A percentile compares a stretch with the other conserved stretches of the same genome.
Evolutionary conservation across 2,329 filamentous ascomycete species (phyloP).

Genomic region (Coleophoma cylindrospora): DNA sequence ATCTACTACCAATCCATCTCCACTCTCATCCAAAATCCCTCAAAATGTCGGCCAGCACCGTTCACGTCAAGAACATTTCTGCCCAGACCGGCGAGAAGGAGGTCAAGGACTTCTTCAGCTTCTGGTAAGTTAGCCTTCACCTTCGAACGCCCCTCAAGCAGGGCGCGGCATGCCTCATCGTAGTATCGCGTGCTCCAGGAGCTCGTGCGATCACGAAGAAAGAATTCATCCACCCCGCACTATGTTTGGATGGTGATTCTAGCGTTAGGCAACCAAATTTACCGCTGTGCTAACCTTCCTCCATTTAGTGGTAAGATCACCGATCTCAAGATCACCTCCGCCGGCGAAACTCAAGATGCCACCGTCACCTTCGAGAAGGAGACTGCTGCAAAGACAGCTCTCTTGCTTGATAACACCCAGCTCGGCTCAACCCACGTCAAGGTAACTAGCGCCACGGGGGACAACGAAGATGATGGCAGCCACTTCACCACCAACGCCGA

Average conservation of each 20-base stretch:
- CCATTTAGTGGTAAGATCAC: slow-evolving; percentile 78
- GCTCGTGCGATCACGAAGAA: too few species aligned
- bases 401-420: slow-evolving; percentile 95
- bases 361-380: slow-evolving; percentile 97
- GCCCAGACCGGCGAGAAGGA: slow-evolving; percentile 80
- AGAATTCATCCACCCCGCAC: too few species aligned
- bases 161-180: neutral
- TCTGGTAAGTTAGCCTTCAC: slow-evolving; percentile 58
- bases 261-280: neutral
- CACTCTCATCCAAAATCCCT: neutral
- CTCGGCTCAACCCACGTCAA: slow-evolving; percentile 82
- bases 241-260: neutral
- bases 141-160: neutral
- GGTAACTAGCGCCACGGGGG: slow-evolving; percentile 61
- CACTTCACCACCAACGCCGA: slow-evolving; percentile 50
- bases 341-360: slow-evolving; percentile 70
- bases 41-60: slow-evolving; percentile 60
- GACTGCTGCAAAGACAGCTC: slow-evolving; percentile 92
- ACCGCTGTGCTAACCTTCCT: neutral
- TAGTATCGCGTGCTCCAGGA: neutral
- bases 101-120: slow-evolving; percentile 95
- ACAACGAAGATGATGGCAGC: slow-evolving; percentile 53
- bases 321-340: slow-evolving; percentile 66
- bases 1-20: too few species aligned
- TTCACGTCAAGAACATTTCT: slow-evolving; percentile 88